Conservation (phyloP, 768 basidiomycete genomes). For the Lactarius pseudohatsudake region DNA sequence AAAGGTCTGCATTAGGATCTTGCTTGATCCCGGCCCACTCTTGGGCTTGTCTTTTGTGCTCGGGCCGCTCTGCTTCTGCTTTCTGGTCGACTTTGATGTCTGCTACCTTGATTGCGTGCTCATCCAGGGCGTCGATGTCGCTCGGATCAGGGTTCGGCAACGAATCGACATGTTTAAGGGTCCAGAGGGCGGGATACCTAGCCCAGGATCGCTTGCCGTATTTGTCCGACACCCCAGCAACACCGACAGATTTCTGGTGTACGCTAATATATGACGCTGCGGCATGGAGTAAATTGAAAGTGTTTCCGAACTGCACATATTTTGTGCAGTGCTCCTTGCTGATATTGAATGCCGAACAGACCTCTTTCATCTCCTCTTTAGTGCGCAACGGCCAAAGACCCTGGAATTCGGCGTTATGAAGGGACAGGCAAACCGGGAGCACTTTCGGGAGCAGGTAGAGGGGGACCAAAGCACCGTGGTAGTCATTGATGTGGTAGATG, state of each 20-base stretch:
- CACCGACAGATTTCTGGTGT: constrained; percentile 91
- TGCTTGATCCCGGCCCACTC: constrained; percentile 95
- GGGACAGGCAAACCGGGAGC: constrained; percentile 83
- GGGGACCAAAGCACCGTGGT: constrained; percentile 89
- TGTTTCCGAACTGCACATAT: constrained; percentile 98
- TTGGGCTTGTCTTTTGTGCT: constrained; percentile 87
- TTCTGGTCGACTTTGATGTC: constrained; percentile 75
- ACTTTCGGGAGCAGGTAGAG: constrained; percentile 92
- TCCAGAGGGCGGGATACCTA: constrained; percentile 94
- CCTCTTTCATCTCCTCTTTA: constrained; percentile 98
- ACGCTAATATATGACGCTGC: constrained; percentile 89
- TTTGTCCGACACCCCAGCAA: constrained; percentile 97
- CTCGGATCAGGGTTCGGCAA: constrained; percentile 93
- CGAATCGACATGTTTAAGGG: constrained; percentile 92
- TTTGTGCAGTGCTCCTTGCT: constrained; percentile 95
- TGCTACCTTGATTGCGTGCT: constrained; percentile 65
- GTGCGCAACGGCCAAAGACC: constrained; percentile 95
- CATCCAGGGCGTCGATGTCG: constrained; percentile 91
- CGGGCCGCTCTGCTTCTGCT: constrained; percentile 89
- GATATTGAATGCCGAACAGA: constrained; percentile 96
- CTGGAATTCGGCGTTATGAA: constrained; percentile 98
- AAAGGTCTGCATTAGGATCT: constrained; percentile 84
- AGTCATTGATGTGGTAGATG: constrained; percentile 94
- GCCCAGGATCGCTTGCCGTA: constrained; percentile 98
- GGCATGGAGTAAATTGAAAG: constrained; percentile 93